Evolutionary conservation across 2,329 filamentous ascomycete genomes (phyloP).

Genomic region (Cercospora beticola): DNA sequence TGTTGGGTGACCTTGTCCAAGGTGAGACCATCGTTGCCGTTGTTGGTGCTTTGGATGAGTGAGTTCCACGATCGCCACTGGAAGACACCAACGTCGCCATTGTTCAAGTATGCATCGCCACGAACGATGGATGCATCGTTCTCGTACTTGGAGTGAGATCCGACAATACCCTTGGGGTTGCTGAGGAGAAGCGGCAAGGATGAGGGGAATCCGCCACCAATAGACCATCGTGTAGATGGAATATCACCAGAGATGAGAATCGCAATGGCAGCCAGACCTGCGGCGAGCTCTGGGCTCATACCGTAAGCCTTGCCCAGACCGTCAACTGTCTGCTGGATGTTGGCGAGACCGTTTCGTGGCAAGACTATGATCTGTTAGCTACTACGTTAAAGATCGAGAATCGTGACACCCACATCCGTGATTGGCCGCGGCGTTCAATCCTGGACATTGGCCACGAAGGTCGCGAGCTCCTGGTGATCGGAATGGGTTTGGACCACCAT

Average conservation of each 20-base stretch:
- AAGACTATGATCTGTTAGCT: not conserved
- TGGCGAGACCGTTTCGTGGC: slow-evolving; percentile 14
- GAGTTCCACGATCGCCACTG: slow-evolving; percentile 25
- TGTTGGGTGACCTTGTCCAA: slow-evolving; percentile 26
- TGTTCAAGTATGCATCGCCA: slow-evolving; percentile 31
- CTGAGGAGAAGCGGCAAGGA: slow-evolving; percentile 21
- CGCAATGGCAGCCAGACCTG: slow-evolving; percentile 35
- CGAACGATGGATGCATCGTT: slow-evolving; percentile 34
- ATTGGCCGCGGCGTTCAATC: slow-evolving; percentile 25
- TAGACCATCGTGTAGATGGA: slow-evolving; percentile 28
- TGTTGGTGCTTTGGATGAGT: slow-evolving; percentile 20
- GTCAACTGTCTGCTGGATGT: slow-evolving; percentile 14
- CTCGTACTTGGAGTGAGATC: slow-evolving; percentile 40
- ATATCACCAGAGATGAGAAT: slow-evolving; percentile 27
- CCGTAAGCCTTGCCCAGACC: slow-evolving; percentile 32
- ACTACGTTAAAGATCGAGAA: too few species aligned
- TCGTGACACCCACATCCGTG: slow-evolving; percentile 19
- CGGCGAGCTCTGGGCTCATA: slow-evolving; percentile 30
- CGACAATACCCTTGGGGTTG: slow-evolving; percentile 29
- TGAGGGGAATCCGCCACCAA: slow-evolving; percentile 28
- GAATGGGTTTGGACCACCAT: slow-evolving; percentile 30
- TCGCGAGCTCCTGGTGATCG: slow-evolving; percentile 27
- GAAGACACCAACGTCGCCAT: slow-evolving; percentile 28
- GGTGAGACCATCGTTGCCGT: slow-evolving; percentile 19
- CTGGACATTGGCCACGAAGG: slow-evolving; percentile 35